These are phyloP conservation scores for Ceratocystis diversiconidia DNA, from an alignment of 2,329 filamentous ascomycete genomes.

Conservation along the genomic window DNA sequence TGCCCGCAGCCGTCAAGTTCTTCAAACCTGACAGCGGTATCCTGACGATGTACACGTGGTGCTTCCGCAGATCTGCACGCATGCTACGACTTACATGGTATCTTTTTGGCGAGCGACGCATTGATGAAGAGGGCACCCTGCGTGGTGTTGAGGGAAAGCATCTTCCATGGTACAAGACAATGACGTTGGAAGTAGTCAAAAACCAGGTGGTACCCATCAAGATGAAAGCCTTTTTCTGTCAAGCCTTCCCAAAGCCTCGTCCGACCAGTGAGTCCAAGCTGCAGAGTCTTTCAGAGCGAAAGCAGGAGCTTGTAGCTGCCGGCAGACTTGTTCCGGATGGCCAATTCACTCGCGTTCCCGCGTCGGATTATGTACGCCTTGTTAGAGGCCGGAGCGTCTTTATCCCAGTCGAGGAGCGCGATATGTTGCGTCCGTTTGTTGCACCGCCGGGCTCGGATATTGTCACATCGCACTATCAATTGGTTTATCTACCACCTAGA, in stretches of 20 bases:
- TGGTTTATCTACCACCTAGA: conserved; percentile 70
- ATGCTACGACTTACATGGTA: conserved; percentile 76
- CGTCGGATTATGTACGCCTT: conserved; percentile 87
- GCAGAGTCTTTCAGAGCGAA: not conserved
- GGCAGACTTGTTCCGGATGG: conserved; percentile 49
- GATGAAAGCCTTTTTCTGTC: conserved; percentile 23
- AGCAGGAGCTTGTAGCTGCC: not conserved
- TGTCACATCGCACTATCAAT: conserved; percentile 47
- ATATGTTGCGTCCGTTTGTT: conserved; percentile 1
- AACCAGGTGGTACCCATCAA: conserved; percentile 32
- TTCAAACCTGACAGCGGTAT: conserved; percentile 76
- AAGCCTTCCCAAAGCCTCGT: not conserved
- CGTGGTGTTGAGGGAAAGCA: conserved; percentile 33
- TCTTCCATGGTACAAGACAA: conserved; percentile 28
- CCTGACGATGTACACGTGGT: conserved; percentile 83
- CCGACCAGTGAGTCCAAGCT: not conserved
- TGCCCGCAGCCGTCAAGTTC: conserved; percentile 71
- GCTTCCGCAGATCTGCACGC: conserved; percentile 79
- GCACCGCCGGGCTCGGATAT: conserved; percentile 31
- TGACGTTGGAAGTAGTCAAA: conserved; percentile 29
- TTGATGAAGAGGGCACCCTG: conserved; percentile 62
- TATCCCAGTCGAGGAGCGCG: conserved; percentile 46
- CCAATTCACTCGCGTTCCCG: conserved; percentile 78
- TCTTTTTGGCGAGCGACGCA: conserved; percentile 68
- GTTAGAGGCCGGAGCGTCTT: conserved; percentile 75